phyloP scores from a whole-genome alignment of 495 filamentous ascomycete species.

The Talaromyces thailandensis region DNA sequence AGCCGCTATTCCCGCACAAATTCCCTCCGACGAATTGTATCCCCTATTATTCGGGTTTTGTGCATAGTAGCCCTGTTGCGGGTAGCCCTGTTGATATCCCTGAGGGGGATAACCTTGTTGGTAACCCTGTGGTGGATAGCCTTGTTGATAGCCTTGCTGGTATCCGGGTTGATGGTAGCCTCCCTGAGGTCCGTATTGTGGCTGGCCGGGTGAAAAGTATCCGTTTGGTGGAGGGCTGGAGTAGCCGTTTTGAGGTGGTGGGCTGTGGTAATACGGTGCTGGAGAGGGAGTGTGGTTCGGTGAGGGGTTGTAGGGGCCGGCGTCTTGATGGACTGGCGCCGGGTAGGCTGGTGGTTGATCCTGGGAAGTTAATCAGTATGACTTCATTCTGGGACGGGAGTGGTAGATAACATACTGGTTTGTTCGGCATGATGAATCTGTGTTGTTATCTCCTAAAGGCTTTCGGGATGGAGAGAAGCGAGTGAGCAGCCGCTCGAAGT shows the following conservation, averaged over 20 bases:
- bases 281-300: background rate
- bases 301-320: conserved; percentile 1
- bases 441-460: background rate
- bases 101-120: conserved; percentile 29
- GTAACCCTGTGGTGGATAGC: conserved; percentile 24
- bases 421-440: background rate
- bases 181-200: conserved; percentile 5
- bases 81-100: conserved; percentile 3
- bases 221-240: conserved; percentile 1
- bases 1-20: conserved; percentile 40
- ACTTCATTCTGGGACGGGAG: background rate
- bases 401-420: background rate
- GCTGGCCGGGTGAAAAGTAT: conserved; percentile 4
- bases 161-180: conserved; percentile 20
- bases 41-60: conserved; percentile 19
- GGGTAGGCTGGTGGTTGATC: conserved; percentile 7
- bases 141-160: conserved; percentile 25
- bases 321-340: conserved; percentile 5
- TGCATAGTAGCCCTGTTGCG: conserved; percentile 29
- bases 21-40: conserved; percentile 24
- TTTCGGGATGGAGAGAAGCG: background rate
- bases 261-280: conserved; percentile 4
- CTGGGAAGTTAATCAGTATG: background rate
- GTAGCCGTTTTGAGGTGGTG: conserved; percentile 6
- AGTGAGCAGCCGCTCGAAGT: background rate